Conservation (phyloP, 257 asterid species). For the Solanum appendiculatum region DNA sequence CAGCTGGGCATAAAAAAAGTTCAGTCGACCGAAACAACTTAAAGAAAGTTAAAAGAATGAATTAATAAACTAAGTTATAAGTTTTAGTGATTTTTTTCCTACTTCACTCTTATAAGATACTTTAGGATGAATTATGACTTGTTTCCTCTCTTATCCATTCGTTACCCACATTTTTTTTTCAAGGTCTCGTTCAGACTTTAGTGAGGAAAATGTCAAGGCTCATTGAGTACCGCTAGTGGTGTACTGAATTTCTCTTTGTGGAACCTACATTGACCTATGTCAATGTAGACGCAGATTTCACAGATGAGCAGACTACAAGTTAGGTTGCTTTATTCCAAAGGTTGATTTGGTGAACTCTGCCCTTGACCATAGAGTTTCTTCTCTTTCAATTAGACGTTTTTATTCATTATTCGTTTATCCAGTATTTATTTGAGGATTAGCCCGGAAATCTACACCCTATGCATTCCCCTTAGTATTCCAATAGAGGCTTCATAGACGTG, state of each 20-base stretch:
- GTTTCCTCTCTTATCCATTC: background rate
- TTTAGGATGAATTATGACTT: background rate
- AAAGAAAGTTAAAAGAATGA: background rate
- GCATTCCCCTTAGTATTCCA: background rate
- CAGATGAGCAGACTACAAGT: background rate
- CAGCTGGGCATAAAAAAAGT: background rate
- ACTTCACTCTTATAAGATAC: background rate
- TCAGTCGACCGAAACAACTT: too few relatives aligned
- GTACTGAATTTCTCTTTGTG: background rate
- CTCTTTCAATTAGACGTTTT: background rate
- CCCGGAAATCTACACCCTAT: background rate
- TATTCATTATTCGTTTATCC: too few relatives aligned
- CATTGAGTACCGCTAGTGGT: background rate
- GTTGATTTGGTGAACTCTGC: background rate
- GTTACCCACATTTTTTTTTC: background rate
- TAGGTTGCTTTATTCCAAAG: background rate
- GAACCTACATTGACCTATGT: background rate
- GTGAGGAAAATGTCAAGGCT: background rate
- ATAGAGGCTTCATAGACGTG: background rate
- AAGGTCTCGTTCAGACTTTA: background rate
- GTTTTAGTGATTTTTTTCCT: background rate
- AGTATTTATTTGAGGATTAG: background rate
- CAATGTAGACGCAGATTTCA: background rate
- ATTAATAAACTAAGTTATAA: background rate
- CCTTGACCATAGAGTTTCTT: background rate